phyloP scores from a whole-genome alignment of 2,329 filamentous ascomycete species.

The Fusarium vanettenii region DNA sequence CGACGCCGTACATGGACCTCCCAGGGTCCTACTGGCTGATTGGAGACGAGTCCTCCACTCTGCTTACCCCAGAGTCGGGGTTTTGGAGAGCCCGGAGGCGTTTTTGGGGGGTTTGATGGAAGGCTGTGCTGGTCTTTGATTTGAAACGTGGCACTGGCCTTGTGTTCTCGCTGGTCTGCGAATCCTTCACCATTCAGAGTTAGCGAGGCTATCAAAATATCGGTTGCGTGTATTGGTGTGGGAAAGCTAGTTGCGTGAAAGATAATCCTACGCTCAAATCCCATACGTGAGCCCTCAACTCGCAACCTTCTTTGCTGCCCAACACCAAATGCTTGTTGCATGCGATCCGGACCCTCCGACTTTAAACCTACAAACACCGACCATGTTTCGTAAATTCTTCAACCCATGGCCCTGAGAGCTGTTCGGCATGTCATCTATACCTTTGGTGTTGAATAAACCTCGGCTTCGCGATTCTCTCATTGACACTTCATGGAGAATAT shows the following conservation, averaged over 20 bases:
- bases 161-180: background rate
- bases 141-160: background rate
- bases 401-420: too few relatives aligned
- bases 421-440: background rate
- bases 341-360: background rate
- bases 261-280: too few relatives aligned
- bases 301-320: background rate
- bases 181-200: background rate
- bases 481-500: background rate
- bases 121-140: background rate
- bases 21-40: background rate
- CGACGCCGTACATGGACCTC: background rate
- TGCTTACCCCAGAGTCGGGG: constrained; percentile 9
- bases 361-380: background rate
- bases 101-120: background rate
- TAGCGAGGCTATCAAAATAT: too few relatives aligned
- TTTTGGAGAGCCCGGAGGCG: background rate
- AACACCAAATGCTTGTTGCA: background rate
- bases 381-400: background rate
- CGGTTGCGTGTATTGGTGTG: too few relatives aligned
- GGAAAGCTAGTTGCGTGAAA: too few relatives aligned
- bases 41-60: background rate
- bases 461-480: background rate
- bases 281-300: background rate
- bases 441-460: background rate